These are phyloP conservation scores for Dothideomycetidae sp. DNA, from an alignment of 2,329 filamentous ascomycete species.

Conservation along the genomic window DNA sequence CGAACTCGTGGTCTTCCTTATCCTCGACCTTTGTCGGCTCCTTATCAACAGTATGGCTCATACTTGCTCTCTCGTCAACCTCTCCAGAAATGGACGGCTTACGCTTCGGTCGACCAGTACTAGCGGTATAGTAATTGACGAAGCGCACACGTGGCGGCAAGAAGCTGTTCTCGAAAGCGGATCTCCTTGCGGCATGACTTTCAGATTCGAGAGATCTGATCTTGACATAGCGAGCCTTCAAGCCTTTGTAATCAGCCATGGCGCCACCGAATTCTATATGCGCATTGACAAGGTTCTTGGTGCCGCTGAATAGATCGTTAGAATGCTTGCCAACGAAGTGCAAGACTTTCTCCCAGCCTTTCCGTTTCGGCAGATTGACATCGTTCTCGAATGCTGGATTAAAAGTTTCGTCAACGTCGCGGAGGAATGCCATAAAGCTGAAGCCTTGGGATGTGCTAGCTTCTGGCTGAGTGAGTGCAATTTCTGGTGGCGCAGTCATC, in stretches of 20 bases:
- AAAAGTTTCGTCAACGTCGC: conserved; percentile 47
- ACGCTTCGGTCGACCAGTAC: conserved; percentile 52
- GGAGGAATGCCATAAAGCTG: conserved; percentile 23
- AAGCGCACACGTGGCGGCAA: conserved; percentile 51
- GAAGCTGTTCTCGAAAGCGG: conserved; percentile 18
- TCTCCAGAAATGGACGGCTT: conserved; percentile 33
- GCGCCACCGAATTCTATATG: conserved; percentile 74
- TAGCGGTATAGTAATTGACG: conserved; percentile 83
- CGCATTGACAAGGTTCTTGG: conserved; percentile 59
- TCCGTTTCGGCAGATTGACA: conserved; percentile 50
- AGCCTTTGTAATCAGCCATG: conserved; percentile 58
- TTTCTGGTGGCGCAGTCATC: not conserved
- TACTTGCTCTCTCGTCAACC: not conserved
- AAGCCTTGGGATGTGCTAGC: not conserved
- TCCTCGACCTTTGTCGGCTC: not conserved
- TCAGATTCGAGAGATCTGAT: conserved; percentile 60
- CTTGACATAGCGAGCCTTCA: conserved; percentile 55
- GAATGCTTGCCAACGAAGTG: conserved; percentile 76
- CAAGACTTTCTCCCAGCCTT: conserved; percentile 50
- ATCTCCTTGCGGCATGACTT: conserved; percentile 34
- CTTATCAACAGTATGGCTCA: not conserved
- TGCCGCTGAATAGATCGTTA: conserved; percentile 54
- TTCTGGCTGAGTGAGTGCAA: conserved; percentile 1
- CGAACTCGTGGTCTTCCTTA: not conserved
- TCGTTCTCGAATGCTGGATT: conserved; percentile 68